Conservation (phyloP, 2,329 filamentous ascomycete genomes). For the Stachybotrys echinatus region DNA sequence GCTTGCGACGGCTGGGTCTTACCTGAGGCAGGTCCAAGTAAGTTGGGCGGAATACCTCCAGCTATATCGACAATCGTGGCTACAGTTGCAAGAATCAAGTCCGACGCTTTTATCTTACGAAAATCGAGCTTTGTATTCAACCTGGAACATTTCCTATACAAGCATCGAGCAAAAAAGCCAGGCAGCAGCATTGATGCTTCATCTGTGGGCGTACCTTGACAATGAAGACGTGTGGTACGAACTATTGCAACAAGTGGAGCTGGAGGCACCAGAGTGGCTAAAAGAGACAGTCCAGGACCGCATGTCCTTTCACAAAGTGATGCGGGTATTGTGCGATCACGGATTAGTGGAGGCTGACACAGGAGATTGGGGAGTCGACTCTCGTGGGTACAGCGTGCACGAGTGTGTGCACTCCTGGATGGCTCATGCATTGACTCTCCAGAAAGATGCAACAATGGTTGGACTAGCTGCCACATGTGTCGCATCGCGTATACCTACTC, state of each 20-base stretch:
- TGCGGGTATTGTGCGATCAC: slow-evolving; percentile 21
- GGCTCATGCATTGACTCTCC: slow-evolving; percentile 17
- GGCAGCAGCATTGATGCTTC: slow-evolving; percentile 26
- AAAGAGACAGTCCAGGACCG: slow-evolving; percentile 10
- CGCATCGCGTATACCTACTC: slow-evolving; percentile 6
- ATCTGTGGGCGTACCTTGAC: slow-evolving; percentile 35
- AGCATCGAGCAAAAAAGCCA: slow-evolving; percentile 21
- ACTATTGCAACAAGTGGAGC: slow-evolving; percentile 21
- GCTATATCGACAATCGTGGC: slow-evolving; percentile 32
- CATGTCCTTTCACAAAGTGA: slow-evolving; percentile 16
- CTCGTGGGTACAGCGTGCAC: slow-evolving; percentile 24
- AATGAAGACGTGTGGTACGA: slow-evolving; percentile 39
- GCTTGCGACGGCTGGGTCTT: slow-evolving; percentile 38
- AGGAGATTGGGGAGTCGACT: slow-evolving; percentile 6
- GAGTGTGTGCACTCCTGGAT: slow-evolving; percentile 27
- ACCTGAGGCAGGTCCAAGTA: slow-evolving; percentile 29
- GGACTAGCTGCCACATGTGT: slow-evolving; percentile 7
- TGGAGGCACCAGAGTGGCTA: slow-evolving; percentile 14
- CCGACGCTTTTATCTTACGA: slow-evolving; percentile 24
- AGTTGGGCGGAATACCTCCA: slow-evolving; percentile 31
- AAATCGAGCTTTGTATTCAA: slow-evolving; percentile 25
- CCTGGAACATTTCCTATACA: slow-evolving; percentile 32
- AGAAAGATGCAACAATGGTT: slow-evolving; percentile 1
- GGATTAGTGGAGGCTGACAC: slow-evolving; percentile 19
- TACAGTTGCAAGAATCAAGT: slow-evolving; percentile 20